A percentile compares a stretch with the other conserved stretches of the same genome.
Evolutionary conservation across 23 red algal species (phyloP).

Genomic region (Gracilaria caudata): DNA sequence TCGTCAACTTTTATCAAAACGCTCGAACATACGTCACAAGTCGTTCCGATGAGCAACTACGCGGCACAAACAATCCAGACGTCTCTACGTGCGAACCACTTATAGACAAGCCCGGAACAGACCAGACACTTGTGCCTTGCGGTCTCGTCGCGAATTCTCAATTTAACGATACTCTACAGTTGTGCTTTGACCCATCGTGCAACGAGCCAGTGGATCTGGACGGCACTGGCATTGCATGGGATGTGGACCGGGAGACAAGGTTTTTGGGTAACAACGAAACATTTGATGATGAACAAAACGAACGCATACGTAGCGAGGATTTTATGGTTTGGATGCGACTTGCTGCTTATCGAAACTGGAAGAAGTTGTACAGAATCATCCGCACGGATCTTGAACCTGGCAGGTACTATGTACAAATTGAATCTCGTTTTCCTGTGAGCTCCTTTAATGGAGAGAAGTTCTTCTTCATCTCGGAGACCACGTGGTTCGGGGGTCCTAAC

Average conservation of each 20-base stretch:
- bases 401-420: constrained; percentile 53
- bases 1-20: constrained; percentile 89
- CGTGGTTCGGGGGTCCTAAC: constrained; percentile 90
- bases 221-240: constrained; percentile 71
- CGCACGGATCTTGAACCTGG: constrained; percentile 54
- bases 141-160: constrained; percentile 72
- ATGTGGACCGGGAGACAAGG: constrained; percentile 49
- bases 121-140: constrained; percentile 58
- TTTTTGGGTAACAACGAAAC: constrained; percentile 44
- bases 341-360: constrained; percentile 71
- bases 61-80: constrained; percentile 41
- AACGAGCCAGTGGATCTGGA: constrained; percentile 11
- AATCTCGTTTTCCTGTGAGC: constrained; percentile 66
- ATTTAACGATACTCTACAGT: constrained; percentile 76
- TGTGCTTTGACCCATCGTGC: constrained; percentile 52
- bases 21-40: constrained; percentile 69
- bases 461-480: constrained; percentile 83
- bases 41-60: constrained; percentile 57
- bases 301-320: constrained; percentile 39
- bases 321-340: constrained; percentile 93
- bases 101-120: neutral
- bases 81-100: constrained; percentile 59
- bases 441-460: constrained; percentile 85
- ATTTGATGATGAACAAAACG: constrained; percentile 19
- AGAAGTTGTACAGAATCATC: constrained; percentile 75